Evolutionary conservation across 2,329 filamentous ascomycete genomes (phyloP).

Genomic region (Colletotrichum brevisporum): DNA sequence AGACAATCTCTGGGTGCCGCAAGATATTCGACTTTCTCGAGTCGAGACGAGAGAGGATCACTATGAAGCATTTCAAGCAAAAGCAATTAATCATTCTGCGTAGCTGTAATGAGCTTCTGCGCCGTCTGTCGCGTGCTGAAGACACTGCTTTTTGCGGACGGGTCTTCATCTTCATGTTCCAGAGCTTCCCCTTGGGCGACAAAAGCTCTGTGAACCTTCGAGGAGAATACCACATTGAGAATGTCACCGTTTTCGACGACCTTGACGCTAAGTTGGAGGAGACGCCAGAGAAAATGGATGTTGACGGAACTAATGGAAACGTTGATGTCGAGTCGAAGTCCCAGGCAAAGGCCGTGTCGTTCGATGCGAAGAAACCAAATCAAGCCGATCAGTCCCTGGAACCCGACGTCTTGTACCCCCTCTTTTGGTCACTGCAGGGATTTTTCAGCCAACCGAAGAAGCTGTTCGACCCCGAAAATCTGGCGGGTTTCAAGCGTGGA

Average conservation of each 20-base stretch:
- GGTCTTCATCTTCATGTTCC: constrained; percentile 98
- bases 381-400: constrained; percentile 69
- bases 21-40: constrained; percentile 96
- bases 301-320: constrained; percentile 67
- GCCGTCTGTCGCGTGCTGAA: constrained; percentile 92
- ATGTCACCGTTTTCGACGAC: constrained; percentile 88
- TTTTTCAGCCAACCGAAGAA: constrained; percentile 91
- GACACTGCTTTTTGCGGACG: constrained; percentile 97
- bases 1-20: constrained; percentile 92
- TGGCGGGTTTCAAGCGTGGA: constrained; percentile 85
- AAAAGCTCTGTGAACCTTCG: constrained; percentile 97
- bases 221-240: constrained; percentile 96
- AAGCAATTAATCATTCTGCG: constrained; percentile 93
- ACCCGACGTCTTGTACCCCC: constrained; percentile 83
- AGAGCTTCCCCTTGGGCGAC: constrained; percentile 96
- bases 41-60: constrained; percentile 90
- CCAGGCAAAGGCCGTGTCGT: constrained; percentile 59
- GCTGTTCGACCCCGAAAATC: constrained; percentile 80
- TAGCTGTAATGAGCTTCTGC: constrained; percentile 94
- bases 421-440: constrained; percentile 95
- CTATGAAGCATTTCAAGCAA: constrained; percentile 82
- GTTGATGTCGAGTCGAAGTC: constrained; percentile 50
- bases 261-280: constrained; percentile 50
- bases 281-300: constrained; percentile 72
- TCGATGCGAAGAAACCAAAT: constrained; percentile 58